Percentiles rank a stretch among this genome's conserved stretches.
phyloP scores from a whole-genome alignment of 148 eudicot genomes.

The Simmondsia chinensis region DNA sequence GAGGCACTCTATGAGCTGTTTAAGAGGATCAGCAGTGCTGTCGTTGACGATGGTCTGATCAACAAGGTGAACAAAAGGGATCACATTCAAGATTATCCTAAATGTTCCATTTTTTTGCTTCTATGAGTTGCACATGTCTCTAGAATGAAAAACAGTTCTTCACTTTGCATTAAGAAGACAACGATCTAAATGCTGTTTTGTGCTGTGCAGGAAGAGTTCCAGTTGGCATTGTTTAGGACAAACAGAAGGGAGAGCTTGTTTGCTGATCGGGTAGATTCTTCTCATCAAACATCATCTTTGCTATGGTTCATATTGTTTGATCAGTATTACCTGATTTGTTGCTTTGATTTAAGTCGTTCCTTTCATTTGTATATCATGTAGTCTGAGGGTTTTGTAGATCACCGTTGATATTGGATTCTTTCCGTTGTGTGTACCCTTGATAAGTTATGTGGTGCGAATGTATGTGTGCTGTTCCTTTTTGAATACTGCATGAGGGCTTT shows the following conservation, averaged over 20 bases:
- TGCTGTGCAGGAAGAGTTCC: constrained; percentile 80
- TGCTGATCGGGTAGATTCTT: constrained; percentile 74
- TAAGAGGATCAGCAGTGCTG: constrained; percentile 93
- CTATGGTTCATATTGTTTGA: neutral
- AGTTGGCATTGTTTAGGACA: constrained; percentile 82
- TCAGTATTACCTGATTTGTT: neutral
- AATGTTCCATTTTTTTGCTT: neutral
- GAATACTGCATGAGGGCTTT: neutral
- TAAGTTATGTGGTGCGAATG: neutral
- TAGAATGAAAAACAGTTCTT: too few relatives aligned
- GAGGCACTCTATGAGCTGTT: constrained; percentile 95
- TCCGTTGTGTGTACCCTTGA: too few relatives aligned
- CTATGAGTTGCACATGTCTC: neutral
- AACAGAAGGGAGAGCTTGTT: constrained; percentile 95
- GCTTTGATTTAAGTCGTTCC: neutral
- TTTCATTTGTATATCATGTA: too few relatives aligned
- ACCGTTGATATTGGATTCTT: too few relatives aligned
- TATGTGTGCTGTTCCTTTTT: neutral
- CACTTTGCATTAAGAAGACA: too few relatives aligned
- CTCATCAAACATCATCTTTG: neutral
- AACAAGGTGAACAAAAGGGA: constrained; percentile 50
- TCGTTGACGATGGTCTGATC: constrained; percentile 85
- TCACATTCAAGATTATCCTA: neutral
- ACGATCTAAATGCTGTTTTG: neutral
- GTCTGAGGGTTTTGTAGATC: too few relatives aligned